Evolutionary conservation across 2,329 filamentous ascomycete species (phyloP).

Genomic region (Ceratocystis colombiana): DNA sequence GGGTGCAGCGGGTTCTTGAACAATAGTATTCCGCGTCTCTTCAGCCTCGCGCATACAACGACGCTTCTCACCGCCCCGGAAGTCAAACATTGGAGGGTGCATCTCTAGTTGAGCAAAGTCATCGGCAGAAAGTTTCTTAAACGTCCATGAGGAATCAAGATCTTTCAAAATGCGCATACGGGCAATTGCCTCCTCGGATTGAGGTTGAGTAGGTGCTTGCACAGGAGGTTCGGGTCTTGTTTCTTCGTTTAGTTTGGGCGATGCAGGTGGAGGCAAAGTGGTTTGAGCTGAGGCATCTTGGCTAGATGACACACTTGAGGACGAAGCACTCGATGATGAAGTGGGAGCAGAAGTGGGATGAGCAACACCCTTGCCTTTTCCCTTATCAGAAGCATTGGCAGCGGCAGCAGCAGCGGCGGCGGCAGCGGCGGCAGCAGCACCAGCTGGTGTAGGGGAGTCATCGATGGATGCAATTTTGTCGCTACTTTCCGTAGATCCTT

Average conservation of each 20-base stretch:
- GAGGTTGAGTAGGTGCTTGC: conserved; percentile 5
- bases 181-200: background rate
- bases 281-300: conserved; percentile 1
- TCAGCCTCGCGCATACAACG: conserved; percentile 58
- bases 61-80: conserved; percentile 70
- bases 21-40: conserved; percentile 40
- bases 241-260: conserved; percentile 15
- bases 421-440: conserved; percentile 25
- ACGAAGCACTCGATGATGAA: background rate
- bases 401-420: conserved; percentile 25
- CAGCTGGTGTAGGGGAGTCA: conserved; percentile 29
- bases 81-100: conserved; percentile 68
- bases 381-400: conserved; percentile 24
- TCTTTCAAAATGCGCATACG: conserved; percentile 18
- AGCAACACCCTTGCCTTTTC: conserved; percentile 15
- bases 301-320: background rate
- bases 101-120: conserved; percentile 28
- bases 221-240: conserved; percentile 17
- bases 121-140: conserved; percentile 25
- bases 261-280: background rate
- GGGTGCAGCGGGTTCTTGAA: conserved; percentile 39
- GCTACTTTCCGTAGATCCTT: conserved; percentile 34
- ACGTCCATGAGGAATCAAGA: conserved; percentile 27
- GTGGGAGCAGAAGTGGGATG: conserved; percentile 18
- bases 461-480: conserved; percentile 38